Evolutionary conservation across 2,329 filamentous ascomycete genomes (phyloP), one percentile per base, ranked within the genome.

Genomic region (Exserohilum turcica): DNA sequence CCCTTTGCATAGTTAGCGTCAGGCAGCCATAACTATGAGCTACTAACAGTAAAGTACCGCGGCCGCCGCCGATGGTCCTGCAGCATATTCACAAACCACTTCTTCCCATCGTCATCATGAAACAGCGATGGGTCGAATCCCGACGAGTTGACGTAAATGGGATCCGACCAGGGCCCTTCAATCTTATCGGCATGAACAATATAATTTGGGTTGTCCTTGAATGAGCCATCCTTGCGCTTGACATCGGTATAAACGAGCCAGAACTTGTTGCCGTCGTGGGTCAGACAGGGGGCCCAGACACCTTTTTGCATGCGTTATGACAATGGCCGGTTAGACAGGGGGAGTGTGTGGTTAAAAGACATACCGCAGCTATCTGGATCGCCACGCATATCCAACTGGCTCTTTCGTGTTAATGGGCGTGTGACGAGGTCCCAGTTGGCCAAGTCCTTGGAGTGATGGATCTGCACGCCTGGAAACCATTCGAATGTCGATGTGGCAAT

Each of bases 211-310:
- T 82, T 79, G 61, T 86, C 84, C 67, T 85, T 86, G 78, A 86
- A 86, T 2, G 80, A 83, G 10, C 85, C 85, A 60, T 87, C 85
- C 66, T 87, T 87, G 58, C 85, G 83, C 73, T 86, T 87, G 13
- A 87, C 84, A 61, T 87, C 84, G 1, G 84, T 86, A 67, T 85
- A 87, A 2, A 87, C 84, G 5, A 87, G 79, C 79, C 81, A 87
- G 71, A 86, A 87, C 48, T 74, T 79, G 2, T 80, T 76, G 39
- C 83, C 84, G 57, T 86, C 84, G 59, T 87, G 83, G 0, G 80
- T 83, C 16, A 88, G 76, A 61, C 85, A 87, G 0, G 85, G 85
- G 2, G 85, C 84, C 83, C 84, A 87, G n/a, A 87, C 75, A 1
- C 60, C 60, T 63, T 40, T 39, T 15, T 9, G 5, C 21, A 37